Evolutionary conservation across 495 filamentous ascomycete genomes (phyloP), one percentile per base, ranked within the genome.

Genomic region (Tuber calosporum): DNA sequence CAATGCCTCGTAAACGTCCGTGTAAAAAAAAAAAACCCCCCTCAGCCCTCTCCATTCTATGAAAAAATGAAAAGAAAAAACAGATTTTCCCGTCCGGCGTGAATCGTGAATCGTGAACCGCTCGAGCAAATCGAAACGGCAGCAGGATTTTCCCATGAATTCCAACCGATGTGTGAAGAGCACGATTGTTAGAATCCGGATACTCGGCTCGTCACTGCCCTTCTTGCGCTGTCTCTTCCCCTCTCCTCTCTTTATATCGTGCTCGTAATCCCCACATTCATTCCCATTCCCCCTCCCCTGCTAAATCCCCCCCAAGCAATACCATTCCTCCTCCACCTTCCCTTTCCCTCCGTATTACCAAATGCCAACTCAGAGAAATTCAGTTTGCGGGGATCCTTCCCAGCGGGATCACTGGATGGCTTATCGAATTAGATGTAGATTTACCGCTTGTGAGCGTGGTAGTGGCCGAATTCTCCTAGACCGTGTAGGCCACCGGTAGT

Each of bases 21-120:
- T 22, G 45, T n/a, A 15, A 30, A 62, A 62, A 40, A 62, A 40
- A 40, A 40, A 40, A 40, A 40, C 8, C n/a, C n/a, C 22, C n/a
- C 22, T 26, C 7, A 2, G 6, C 45, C 45, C n/a, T 26, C 9
- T 11, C 9, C 48, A 13, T 11, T 30, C 53, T 62, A 26, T 62
- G n/a, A 62, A 30, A n/a, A 62, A 62, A 62, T n/a, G n/a, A n/a
- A n/a, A n/a, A n/a, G n/a, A n/a, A n/a, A n/a, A n/a, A n/a, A 0
- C 9, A 26, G 53, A 30, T 62, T 62, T 62, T 26, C 53, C n/a
- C 53, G 53, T 15, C n/a, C 26, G 4, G 53, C 53, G 26, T 62
- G 53, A 62, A 62, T 62, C 53, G 26, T 62, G 53, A 62, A 62
- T 62, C 53, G 53, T 62, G 30, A 62, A 62, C 53, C n/a, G 53